Evolutionary conservation across 106 monocot species (phyloP), one percentile per base, ranked within the genome.

Genomic region (Dendrobium huoshanense): DNA sequence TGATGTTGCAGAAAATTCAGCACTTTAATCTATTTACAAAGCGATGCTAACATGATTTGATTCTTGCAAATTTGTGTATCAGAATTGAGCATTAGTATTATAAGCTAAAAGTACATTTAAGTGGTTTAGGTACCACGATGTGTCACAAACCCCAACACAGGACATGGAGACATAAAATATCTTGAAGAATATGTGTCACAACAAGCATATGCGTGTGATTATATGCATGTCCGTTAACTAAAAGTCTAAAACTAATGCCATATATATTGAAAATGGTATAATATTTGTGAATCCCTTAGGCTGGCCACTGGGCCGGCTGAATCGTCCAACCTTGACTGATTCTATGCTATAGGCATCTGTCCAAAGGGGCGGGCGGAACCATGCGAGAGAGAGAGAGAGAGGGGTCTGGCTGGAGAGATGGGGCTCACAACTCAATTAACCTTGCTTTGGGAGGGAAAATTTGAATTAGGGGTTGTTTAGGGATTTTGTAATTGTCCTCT

Each of bases 1-100:
- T 72, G 58, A 72, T 48, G 61, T 74, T 55, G 75, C 73, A 59
- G 59, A 31, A 65, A 73, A 16, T 54, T 18, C 22, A 43, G 44
- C 41, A 11, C 9, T 70, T 70, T 15, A 13, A 16, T 67, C 15
- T 7, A 37, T 0, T 70, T 70, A 31, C 70, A 37, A 13, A 33
- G 33, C 4, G 33, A 29, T 20, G 67, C 2, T 27, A 67, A 27
- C 27, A 67, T 67, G 25, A 67, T 5, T 67, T 67, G 1, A 25
- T 67, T 25, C 19, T 24, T 67, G 70, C 15, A 70, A 70, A 64
- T 20, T 64, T 19, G 20, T 37, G 33, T 70, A 70, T 33, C 0
- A 15, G 13, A 15, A 70, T 70, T 20, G 70, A 20, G 13, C 70
- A 70, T 33, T 70, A 70, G 10, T 33, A 13, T 37, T 70, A 70